Evolutionary conservation across 306 rosid species (phyloP).

Genomic region (Quercus parvula): DNA sequence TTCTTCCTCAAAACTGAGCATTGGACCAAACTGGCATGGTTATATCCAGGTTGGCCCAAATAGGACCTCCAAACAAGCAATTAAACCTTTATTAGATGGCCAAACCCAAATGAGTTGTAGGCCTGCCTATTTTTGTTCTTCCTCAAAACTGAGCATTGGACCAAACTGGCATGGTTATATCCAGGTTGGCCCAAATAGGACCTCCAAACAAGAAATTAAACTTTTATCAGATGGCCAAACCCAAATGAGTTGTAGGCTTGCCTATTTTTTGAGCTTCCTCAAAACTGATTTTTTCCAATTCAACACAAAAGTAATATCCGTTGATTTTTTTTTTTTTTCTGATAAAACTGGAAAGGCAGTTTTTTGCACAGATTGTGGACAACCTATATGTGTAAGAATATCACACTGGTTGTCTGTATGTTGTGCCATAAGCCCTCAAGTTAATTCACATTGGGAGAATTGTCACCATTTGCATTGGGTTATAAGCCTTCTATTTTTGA

Average conservation of each 20-base stretch:
- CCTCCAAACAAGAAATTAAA: not conserved
- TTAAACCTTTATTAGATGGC: not conserved
- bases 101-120: no score
- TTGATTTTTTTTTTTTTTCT: no score
- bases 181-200: not conserved
- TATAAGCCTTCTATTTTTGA: not conserved
- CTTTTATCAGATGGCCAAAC: not conserved
- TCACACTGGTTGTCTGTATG: not conserved
- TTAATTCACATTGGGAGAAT: not conserved
- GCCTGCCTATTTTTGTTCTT: no score
- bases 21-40: not conserved
- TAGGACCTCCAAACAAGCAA: not conserved
- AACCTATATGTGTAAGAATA: no score
- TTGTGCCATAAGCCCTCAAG: not conserved
- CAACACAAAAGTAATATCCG: not conserved
- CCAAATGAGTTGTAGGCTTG: no score
- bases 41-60: not conserved
- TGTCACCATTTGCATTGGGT: slow-evolving; percentile 7
- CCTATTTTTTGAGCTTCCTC: no score
- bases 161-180: not conserved
- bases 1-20: not conserved
- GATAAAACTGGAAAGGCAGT: no score
- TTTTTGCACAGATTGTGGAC: no score
- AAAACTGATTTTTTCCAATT: not conserved
- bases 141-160: not conserved